phyloP scores from a whole-genome alignment of 1,284 basidiomycete genomes.

The Hymenochaete sp. region DNA sequence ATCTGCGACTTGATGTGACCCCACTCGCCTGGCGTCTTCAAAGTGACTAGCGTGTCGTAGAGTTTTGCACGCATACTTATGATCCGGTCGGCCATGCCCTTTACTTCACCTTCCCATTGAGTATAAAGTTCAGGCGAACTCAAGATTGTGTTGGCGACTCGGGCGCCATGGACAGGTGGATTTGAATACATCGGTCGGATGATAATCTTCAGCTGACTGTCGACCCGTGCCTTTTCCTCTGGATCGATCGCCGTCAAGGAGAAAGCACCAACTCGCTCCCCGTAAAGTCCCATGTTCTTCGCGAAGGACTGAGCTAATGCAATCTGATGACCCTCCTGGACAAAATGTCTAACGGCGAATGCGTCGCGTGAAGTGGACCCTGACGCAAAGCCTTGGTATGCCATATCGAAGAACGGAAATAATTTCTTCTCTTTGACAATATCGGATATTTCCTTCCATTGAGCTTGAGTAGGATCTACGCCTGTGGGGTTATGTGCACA shows the following conservation, averaged over 20 bases:
- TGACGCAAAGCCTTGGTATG: slow-evolving; percentile 94
- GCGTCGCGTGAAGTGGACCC: slow-evolving; percentile 86
- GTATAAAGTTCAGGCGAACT: slow-evolving; percentile 69
- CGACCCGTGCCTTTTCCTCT: slow-evolving; percentile 83
- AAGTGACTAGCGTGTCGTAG: slow-evolving; percentile 72
- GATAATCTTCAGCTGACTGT: slow-evolving; percentile 93
- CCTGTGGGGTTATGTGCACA: slow-evolving; percentile 99
- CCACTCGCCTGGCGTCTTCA: slow-evolving; percentile 93
- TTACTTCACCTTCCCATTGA: slow-evolving; percentile 89
- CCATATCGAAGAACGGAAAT: slow-evolving; percentile 96
- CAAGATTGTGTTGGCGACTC: slow-evolving; percentile 81
- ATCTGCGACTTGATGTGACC: slow-evolving; percentile 95
- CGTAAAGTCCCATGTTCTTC: slow-evolving; percentile 99
- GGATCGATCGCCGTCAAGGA: slow-evolving; percentile 67
- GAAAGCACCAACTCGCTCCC: slow-evolving; percentile 95
- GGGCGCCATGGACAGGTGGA: slow-evolving; percentile 92
- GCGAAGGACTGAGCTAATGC: slow-evolving; percentile 93
- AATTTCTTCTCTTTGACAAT: slow-evolving; percentile 81
- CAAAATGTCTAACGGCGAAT: slow-evolving; percentile 92
- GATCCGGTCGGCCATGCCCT: slow-evolving; percentile 94
- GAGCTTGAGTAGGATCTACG: slow-evolving; percentile 87
- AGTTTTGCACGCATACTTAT: slow-evolving; percentile 90
- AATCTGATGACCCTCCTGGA: slow-evolving; percentile 79
- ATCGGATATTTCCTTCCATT: slow-evolving; percentile 91
- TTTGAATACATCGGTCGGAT: slow-evolving; percentile 99